Evolutionary conservation across 2,329 filamentous ascomycete species (phyloP).

Genomic region (Cordyceps cicadae): DNA sequence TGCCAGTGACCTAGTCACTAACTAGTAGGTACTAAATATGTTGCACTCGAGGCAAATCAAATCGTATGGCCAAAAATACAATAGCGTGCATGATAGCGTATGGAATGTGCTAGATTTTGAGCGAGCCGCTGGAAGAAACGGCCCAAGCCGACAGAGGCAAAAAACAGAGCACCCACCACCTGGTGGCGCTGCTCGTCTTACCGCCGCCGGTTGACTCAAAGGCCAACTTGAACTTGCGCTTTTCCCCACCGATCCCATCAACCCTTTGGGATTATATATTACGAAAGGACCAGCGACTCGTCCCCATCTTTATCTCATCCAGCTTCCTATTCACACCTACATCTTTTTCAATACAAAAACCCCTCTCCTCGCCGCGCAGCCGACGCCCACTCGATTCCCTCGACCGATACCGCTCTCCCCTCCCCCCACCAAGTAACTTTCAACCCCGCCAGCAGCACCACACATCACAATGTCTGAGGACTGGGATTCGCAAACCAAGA

Average conservation of each 20-base stretch:
- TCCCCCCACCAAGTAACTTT: not conserved
- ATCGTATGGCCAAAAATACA: not conserved
- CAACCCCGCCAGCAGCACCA: slow-evolving; percentile 13
- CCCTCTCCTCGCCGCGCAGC: not conserved
- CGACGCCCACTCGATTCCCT: not conserved
- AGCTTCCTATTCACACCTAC: not conserved
- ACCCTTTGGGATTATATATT: slow-evolving; percentile 15
- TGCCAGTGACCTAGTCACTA: no score
- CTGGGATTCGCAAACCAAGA: slow-evolving; percentile 87
- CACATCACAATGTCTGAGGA: slow-evolving; percentile 58
- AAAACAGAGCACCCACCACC: not conserved
- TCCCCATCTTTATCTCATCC: not conserved
- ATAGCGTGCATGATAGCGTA: not conserved
- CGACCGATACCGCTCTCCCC: slow-evolving; percentile 2
- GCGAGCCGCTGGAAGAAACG: not conserved
- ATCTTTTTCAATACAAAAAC: not conserved
- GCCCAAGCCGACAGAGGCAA: not conserved
- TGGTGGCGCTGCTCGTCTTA: slow-evolving; percentile 17
- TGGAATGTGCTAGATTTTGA: slow-evolving; percentile 9
- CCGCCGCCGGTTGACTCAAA: slow-evolving; percentile 31
- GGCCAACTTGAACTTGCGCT: slow-evolving; percentile 11
- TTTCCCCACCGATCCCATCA: slow-evolving; percentile 19
- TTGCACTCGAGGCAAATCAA: not conserved
- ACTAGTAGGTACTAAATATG: no score
- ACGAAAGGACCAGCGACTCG: not conserved